phyloP scores from a whole-genome alignment of 2,329 filamentous ascomycete species.

The Periglandula ipomoeae region DNA sequence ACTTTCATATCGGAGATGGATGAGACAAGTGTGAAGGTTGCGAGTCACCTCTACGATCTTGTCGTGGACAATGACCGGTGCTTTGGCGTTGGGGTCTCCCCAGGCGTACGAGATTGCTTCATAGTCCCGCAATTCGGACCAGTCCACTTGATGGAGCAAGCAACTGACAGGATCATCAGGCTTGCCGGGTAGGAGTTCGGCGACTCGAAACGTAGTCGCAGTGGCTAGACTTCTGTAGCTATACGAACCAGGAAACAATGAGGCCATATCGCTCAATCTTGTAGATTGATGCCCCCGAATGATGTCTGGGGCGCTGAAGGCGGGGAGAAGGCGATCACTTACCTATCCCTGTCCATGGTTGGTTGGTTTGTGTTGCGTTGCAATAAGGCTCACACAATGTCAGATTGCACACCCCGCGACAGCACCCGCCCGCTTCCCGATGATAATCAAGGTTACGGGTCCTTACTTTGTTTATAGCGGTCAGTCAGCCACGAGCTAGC shows the following conservation, averaged over 20 bases:
- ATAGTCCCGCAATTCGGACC: neutral
- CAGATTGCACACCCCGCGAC: too few species aligned
- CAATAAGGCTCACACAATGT: too few species aligned
- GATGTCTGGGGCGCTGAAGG: too few species aligned
- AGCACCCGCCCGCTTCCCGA: too few species aligned
- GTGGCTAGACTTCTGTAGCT: neutral
- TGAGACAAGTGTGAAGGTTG: slow-evolving; percentile 4
- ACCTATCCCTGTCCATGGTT: too few species aligned
- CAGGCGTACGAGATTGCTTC: slow-evolving; percentile 6
- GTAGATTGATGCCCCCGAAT: neutral
- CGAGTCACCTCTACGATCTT: slow-evolving; percentile 2
- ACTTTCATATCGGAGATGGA: slow-evolving; percentile 1
- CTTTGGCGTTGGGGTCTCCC: slow-evolving; percentile 1
- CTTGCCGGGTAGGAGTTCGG: slow-evolving; percentile 5
- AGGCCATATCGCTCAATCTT: neutral
- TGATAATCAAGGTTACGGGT: too few species aligned
- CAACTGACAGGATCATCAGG: slow-evolving; percentile 1
- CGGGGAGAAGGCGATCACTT: too few species aligned
- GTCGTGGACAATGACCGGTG: neutral
- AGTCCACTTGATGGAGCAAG: slow-evolving; percentile 4
- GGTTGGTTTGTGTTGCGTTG: too few species aligned
- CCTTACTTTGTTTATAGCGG: too few species aligned
- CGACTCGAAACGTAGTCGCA: slow-evolving; percentile 2
- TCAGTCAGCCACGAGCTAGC: too few species aligned
- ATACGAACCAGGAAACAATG: neutral